A percentile compares a stretch with the other conserved stretches of the same genome.
Evolutionary conservation across 1,284 basidiomycete genomes (phyloP).

Genomic region (Singerocomus rubriflavus): DNA sequence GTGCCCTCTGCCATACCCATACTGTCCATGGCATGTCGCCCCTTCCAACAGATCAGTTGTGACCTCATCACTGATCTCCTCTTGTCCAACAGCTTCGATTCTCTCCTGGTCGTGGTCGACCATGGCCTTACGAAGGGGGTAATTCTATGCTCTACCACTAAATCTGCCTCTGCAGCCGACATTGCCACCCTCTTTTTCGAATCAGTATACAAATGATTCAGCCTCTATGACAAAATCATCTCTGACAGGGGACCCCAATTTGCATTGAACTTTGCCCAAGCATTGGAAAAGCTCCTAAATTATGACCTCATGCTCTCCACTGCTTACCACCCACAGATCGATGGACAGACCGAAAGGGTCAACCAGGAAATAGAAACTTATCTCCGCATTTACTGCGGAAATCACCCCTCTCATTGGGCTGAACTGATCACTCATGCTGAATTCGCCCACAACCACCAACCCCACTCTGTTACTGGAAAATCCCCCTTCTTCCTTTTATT

Average conservation of each 20-base stretch:
- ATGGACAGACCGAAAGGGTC: no score
- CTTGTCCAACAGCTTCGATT: not conserved
- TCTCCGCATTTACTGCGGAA: no score
- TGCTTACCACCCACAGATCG: no score
- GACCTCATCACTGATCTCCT: constrained; percentile 21
- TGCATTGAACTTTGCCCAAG: fast-evolving
- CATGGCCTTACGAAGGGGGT: constrained; percentile 14
- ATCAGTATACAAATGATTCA: constrained; percentile 14
- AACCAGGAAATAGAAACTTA: no score
- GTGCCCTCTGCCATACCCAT: no score
- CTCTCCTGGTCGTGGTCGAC: constrained; percentile 24
- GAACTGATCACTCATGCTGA: no score
- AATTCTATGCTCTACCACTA: constrained; percentile 16
- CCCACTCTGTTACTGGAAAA: no score
- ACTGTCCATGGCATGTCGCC: no score
- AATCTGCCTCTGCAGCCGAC: constrained; percentile 8
- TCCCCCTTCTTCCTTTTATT: no score
- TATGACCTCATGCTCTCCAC: not conserved
- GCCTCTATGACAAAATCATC: not conserved
- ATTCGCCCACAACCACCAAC: no score
- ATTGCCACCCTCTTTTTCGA: constrained; percentile 13
- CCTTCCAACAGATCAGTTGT: constrained; percentile 3
- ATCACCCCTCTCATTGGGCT: no score
- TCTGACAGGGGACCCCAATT: not conserved
- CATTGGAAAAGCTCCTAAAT: not conserved